These are phyloP conservation scores for Rhizophora mangle DNA, from an alignment of 345 rosid genomes.

Conservation along the genomic window DNA sequence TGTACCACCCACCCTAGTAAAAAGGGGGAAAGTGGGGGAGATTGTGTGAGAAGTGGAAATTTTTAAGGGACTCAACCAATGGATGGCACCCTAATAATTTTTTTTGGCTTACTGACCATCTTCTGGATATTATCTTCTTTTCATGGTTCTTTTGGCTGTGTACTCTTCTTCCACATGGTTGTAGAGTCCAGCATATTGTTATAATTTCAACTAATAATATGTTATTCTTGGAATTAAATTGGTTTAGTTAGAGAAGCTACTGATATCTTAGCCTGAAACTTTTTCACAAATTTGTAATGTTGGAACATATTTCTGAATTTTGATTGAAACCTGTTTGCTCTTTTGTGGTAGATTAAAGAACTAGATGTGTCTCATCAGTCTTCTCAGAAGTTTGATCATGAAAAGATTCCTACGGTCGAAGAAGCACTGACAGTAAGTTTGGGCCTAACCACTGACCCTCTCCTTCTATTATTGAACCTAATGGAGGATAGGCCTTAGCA, in stretches of 20 bases:
- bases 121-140: neutral
- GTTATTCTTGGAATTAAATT: neutral
- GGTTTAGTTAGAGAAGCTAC: neutral
- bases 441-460: constrained; percentile 3
- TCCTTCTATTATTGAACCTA: neutral
- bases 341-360: constrained; percentile 59
- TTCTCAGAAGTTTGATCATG: constrained; percentile 34
- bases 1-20: too few relatives aligned
- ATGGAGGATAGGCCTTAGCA: neutral
- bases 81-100: neutral
- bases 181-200: neutral
- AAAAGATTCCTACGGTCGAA: constrained; percentile 59
- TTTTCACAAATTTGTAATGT: neutral
- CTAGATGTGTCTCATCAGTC: constrained; percentile 39
- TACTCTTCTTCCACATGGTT: neutral
- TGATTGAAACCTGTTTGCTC: constrained; percentile 35
- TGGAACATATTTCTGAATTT: neutral
- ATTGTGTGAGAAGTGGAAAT: too few relatives aligned
- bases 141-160: neutral
- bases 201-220: neutral
- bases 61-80: too few relatives aligned
- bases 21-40: too few relatives aligned
- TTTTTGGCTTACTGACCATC: neutral
- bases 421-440: constrained; percentile 72
- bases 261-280: neutral